Conservation (phyloP, 345 rosid species). For the Combretum micranthum region DNA sequence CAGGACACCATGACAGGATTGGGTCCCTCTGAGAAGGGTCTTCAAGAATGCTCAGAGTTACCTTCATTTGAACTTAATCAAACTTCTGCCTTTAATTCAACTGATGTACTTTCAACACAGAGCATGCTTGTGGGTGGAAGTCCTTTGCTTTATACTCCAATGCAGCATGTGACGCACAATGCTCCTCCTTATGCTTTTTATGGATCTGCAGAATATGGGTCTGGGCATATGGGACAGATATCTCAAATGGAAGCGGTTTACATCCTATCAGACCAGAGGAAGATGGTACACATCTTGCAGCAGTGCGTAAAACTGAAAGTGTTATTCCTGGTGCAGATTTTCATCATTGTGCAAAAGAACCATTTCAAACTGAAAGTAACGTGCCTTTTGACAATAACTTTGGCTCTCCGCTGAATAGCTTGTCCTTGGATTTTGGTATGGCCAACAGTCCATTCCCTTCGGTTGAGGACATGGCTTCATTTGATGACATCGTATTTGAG, state of each 20-base stretch:
- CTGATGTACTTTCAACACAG: conserved; percentile 29
- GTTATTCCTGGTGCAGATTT: conserved; percentile 30
- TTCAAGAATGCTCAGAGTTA: conserved; percentile 26
- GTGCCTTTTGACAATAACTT: conserved; percentile 47
- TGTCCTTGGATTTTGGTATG: conserved; percentile 34
- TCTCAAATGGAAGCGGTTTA: conserved; percentile 30
- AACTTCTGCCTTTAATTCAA: conserved; percentile 39
- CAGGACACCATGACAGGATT: conserved; percentile 25
- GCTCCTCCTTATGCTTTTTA: conserved; percentile 39
- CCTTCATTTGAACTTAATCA: conserved; percentile 30
- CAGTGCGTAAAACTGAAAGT: conserved; percentile 31
- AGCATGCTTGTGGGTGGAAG: conserved; percentile 50
- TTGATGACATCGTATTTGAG: conserved; percentile 13
- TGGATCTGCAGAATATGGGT: conserved; percentile 35
- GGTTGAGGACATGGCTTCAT: conserved; percentile 12
- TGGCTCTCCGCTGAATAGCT: conserved; percentile 42
- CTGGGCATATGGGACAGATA: conserved; percentile 31
- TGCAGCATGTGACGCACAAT: conserved; percentile 34
- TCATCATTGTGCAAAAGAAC: conserved; percentile 29
- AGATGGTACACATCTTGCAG: conserved; percentile 23
- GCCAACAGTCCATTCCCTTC: conserved; percentile 18
- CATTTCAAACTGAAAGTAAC: conserved; percentile 50
- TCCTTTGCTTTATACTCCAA: conserved; percentile 38
- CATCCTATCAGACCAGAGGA: conserved; percentile 31
- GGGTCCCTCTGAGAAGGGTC: conserved; percentile 32